Evolutionary conservation across 306 rosid species (phyloP), one percentile per base, ranked within the genome.

Genomic region (Trichosanthes truncata): DNA sequence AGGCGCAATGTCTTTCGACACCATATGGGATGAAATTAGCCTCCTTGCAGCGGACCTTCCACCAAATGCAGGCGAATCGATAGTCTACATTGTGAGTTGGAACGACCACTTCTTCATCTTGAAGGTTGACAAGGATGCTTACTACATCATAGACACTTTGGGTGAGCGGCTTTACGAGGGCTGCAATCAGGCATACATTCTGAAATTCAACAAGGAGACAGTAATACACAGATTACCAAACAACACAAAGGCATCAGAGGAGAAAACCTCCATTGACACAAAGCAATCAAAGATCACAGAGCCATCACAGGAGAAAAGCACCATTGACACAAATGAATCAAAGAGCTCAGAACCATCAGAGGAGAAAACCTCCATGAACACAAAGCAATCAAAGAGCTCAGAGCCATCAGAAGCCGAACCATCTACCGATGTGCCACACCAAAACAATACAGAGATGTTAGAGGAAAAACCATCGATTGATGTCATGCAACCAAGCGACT

Each of bases 161-260:
- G 88, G 88, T 5, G 88, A 85, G 84, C 81, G 88, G 82, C 82
- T 85, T 23, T 72, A 76, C 9, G 88, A 85, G 72, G 86, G 84
- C 1, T 85, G 88, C 62, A 73, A 80, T 26, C 82, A 78, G 18
- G 88, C 86, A 18, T 85, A 85, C 25, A 71, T 85, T 40, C 69
- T 85, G 67, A 85, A 85, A 73, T 85, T 85, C 23, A 79, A 85
- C 75, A 43, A 56, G 74, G 80, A 82, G 43, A 72, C 86, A 2
- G 23, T 5, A 7, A 85, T 85, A 29, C 33, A 15, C 14, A 82
- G 66, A 52, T n/a, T 85, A 48, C 81, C 80, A 10, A 75, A 79
- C 46, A 65, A 38, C 35, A 57, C 66, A 57, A 55, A 65, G 45
- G 59, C 45, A 46, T 46, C 51, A 31, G 36, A 81, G 21, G 82